Percentiles rank a stretch among this genome's conserved stretches.
phyloP scores from a whole-genome alignment of 202 grass and related monocot genomes.

The Saccharum hybrid region DNA sequence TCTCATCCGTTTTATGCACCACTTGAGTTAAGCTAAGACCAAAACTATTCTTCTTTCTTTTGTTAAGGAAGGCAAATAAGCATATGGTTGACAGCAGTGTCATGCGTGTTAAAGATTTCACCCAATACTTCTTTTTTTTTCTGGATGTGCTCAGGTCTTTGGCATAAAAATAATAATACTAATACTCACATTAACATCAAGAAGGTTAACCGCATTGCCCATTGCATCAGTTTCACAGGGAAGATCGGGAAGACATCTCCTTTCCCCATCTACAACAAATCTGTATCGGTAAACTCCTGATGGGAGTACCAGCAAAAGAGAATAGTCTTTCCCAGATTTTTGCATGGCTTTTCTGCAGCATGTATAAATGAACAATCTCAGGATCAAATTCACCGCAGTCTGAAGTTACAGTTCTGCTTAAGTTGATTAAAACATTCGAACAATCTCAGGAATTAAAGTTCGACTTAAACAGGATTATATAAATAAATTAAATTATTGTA shows the following conservation, averaged over 20 bases:
- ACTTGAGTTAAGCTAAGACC: constrained; percentile 8
- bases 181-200: constrained; percentile 93
- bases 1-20: neutral
- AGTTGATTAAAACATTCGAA: neutral
- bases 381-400: constrained; percentile 15
- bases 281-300: constrained; percentile 90
- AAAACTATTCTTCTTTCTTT: constrained; percentile 25
- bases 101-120: constrained; percentile 3
- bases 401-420: constrained; percentile 25
- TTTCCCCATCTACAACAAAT: constrained; percentile 90
- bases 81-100: neutral
- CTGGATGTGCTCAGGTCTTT: constrained; percentile 9
- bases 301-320: constrained; percentile 82
- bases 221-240: constrained; percentile 75
- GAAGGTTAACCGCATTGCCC: constrained; percentile 83
- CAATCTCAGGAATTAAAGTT: neutral
- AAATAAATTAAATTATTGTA: constrained; percentile 23
- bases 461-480: neutral
- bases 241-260: constrained; percentile 78
- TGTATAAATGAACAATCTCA: constrained; percentile 31
- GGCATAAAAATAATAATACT: constrained; percentile 40
- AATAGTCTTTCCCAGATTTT: constrained; percentile 92
- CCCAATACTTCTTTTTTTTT: neutral
- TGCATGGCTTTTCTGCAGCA: constrained; percentile 84
- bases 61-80: neutral